Conservation (phyloP, 1,139 yeast genomes). For the Candida frijolesensis region DNA sequence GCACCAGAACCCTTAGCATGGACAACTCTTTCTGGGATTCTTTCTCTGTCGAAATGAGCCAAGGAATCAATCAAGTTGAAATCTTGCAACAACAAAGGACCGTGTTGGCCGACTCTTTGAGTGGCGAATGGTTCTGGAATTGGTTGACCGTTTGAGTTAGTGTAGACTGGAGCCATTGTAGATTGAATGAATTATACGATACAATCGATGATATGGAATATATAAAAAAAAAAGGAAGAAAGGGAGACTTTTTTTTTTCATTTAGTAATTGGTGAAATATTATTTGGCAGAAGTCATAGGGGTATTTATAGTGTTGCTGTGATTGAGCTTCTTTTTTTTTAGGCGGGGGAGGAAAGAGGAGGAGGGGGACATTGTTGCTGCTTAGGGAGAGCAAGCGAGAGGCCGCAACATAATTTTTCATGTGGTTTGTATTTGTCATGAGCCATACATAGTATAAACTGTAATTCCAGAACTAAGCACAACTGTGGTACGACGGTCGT, state of each 20-base stretch:
- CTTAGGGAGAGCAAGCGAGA: too few relatives aligned
- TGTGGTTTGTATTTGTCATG: not conserved
- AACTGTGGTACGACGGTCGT: not conserved
- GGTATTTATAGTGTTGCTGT: too few relatives aligned
- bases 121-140: constrained; percentile 69
- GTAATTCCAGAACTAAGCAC: not conserved
- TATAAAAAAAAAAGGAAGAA: too few relatives aligned
- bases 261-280: too few relatives aligned
- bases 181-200: not conserved
- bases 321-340: too few relatives aligned
- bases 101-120: constrained; percentile 71
- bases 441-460: too few relatives aligned
- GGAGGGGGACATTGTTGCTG: too few relatives aligned
- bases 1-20: constrained; percentile 94
- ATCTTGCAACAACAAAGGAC: constrained; percentile 79
- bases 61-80: constrained; percentile 74
- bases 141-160: constrained; percentile 78
- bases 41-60: constrained; percentile 84
- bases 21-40: constrained; percentile 88
- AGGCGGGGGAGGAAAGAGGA: too few relatives aligned
- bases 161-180: constrained; percentile 46
- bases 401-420: not conserved
- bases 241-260: too few relatives aligned
- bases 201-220: too few relatives aligned
- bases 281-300: too few relatives aligned